Conservation (phyloP, 495 filamentous ascomycete genomes). For the Neurospora cerealis region DNA sequence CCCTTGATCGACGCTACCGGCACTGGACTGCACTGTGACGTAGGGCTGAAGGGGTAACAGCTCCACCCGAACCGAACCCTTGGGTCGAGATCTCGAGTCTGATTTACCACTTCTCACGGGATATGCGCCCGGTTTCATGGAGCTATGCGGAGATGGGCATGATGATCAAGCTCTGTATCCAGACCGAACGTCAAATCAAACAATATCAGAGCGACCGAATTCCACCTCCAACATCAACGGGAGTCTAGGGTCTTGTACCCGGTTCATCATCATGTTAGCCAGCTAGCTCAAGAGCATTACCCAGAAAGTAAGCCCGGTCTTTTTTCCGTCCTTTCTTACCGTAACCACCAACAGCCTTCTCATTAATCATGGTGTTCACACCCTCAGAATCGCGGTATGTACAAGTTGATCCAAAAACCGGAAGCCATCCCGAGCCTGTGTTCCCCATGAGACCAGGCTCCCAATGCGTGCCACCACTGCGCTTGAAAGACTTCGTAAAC, state of each 20-base stretch:
- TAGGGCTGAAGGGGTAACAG: not conserved
- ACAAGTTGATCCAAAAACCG: not conserved
- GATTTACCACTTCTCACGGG: not conserved
- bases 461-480: not conserved
- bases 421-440: not conserved
- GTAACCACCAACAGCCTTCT: not conserved
- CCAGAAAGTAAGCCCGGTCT: not conserved
- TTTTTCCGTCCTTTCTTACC: not conserved
- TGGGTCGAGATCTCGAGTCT: not conserved
- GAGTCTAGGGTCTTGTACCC: not conserved
- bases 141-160: not conserved
- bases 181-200: not conserved
- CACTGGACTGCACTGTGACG: conserved; percentile 5
- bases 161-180: not conserved
- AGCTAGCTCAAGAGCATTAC: not conserved
- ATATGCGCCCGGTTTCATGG: not conserved
- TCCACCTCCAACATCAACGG: not conserved
- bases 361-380: not conserved
- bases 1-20: conserved; percentile 2
- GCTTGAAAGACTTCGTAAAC: not conserved
- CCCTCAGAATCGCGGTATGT: not conserved
- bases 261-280: not conserved
- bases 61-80: not conserved
- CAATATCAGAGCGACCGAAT: not conserved
- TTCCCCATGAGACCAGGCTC: not conserved